Evolutionary conservation across 1,284 basidiomycete genomes (phyloP).

Genomic region (Golubevia pallescens): DNA sequence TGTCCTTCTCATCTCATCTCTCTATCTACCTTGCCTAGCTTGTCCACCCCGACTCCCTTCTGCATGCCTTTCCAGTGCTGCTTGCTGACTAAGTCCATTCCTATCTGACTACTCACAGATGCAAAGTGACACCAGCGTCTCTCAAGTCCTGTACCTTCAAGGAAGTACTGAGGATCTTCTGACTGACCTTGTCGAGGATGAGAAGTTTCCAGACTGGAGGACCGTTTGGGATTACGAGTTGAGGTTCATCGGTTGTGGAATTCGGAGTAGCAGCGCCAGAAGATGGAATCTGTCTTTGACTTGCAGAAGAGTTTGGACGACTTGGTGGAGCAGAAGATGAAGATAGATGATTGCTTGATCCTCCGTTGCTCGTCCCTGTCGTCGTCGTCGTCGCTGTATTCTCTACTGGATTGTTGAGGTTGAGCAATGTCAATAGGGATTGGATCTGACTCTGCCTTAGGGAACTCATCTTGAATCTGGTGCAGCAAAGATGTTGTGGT

Average conservation of each 20-base stretch:
- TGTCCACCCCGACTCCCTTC: no score
- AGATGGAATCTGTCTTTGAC: slow-evolving; percentile 19
- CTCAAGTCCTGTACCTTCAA: slow-evolving; percentile 93
- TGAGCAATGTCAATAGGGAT: slow-evolving; percentile 51
- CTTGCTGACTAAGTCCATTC: no score
- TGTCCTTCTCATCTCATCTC: no score
- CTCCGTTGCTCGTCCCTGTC: no score
- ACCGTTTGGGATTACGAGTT: slow-evolving; percentile 3
- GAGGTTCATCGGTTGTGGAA: background rate
- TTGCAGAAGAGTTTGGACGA: slow-evolving; percentile 27
- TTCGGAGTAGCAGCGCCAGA: slow-evolving; percentile 22
- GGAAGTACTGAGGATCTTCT: slow-evolving; percentile 93
- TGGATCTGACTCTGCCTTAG: slow-evolving; percentile 47
- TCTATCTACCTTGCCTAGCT: no score
- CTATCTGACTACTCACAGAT: no score
- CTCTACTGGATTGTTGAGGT: slow-evolving; percentile 42
- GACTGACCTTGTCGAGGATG: slow-evolving; percentile 90
- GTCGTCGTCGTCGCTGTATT: no score
- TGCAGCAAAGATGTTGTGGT: no score
- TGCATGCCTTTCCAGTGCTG: no score
- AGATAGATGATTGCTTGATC: slow-evolving; percentile 15
- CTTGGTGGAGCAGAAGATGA: slow-evolving; percentile 20
- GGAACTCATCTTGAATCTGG: slow-evolving; percentile 1
- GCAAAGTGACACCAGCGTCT: slow-evolving; percentile 93
- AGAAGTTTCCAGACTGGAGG: slow-evolving; percentile 82